Conservation (phyloP, 2,329 filamentous ascomycete species). For the Ceratocystis colombiana region DNA sequence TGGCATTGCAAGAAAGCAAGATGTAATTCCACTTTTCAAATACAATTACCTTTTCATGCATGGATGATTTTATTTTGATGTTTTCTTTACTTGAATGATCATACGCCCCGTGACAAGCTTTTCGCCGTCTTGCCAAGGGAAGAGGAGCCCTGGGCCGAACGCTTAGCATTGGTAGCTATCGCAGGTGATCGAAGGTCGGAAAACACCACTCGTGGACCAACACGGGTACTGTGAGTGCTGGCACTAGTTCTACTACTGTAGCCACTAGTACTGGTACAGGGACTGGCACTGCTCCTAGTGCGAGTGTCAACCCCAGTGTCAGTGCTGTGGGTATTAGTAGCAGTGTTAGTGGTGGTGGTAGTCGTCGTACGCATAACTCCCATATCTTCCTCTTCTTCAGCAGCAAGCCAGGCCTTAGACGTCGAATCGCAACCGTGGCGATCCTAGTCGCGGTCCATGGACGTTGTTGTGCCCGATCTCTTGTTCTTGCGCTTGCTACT, state of each 20-base stretch:
- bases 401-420: conserved; percentile 9
- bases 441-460: conserved; percentile 16
- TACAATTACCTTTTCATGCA: not conserved
- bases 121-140: not conserved
- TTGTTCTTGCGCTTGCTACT: conserved; percentile 21
- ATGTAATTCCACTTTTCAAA: conserved; percentile 1
- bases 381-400: conserved; percentile 12
- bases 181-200: not conserved
- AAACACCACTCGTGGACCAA: not conserved
- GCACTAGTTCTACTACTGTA: not conserved
- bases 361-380: not conserved
- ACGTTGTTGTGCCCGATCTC: conserved; percentile 8
- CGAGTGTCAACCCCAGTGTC: not conserved
- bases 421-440: conserved; percentile 12
- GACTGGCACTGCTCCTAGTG: not conserved
- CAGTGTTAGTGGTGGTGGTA: not conserved
- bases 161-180: not conserved
- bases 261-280: not conserved
- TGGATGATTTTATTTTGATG: not conserved
- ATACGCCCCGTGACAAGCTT: not conserved
- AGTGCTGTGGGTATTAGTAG: not conserved
- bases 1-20: not conserved
- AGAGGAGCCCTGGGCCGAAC: no score
- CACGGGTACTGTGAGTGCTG: not conserved
- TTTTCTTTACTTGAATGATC: not conserved